Evolutionary conservation across 306 rosid genomes (phyloP).

Genomic region (Vigna trinervia): DNA sequence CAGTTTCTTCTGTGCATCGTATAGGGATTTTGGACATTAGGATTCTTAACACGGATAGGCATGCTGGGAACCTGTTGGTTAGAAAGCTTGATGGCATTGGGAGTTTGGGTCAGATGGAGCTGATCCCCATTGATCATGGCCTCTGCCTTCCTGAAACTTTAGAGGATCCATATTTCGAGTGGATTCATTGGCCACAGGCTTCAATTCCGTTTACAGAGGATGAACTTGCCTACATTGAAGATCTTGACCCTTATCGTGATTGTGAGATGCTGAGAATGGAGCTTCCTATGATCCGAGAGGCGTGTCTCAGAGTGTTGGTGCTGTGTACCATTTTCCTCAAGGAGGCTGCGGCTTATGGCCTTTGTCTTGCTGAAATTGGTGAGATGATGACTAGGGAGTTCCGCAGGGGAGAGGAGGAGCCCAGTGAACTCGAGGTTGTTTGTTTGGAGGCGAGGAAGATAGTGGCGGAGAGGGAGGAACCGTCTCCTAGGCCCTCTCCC

Average conservation of each 20-base stretch:
- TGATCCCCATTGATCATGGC: constrained; percentile 96
- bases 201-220: constrained; percentile 95
- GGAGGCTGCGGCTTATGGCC: constrained; percentile 80
- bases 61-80: constrained; percentile 94
- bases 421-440: constrained; percentile 91
- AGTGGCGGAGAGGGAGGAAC: constrained; percentile 68
- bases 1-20: constrained; percentile 91
- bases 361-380: constrained; percentile 93
- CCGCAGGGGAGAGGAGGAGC: constrained; percentile 87
- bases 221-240: constrained; percentile 76
- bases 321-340: constrained; percentile 93
- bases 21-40: constrained; percentile 96
- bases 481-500: constrained; percentile 72
- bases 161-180: constrained; percentile 98
- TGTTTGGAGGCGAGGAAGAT: constrained; percentile 86
- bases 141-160: constrained; percentile 93
- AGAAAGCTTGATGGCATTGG: constrained; percentile 82
- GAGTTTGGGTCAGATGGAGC: constrained; percentile 88
- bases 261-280: constrained; percentile 80
- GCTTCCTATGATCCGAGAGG: constrained; percentile 96
- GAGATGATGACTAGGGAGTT: constrained; percentile 99
- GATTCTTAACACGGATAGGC: constrained; percentile 97
- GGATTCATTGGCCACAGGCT: constrained; percentile 99
- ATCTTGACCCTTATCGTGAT: constrained; percentile 67
- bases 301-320: constrained; percentile 85